Conservation (phyloP, 352 stramenopile species). For the Phytopythium litorale region DNA sequence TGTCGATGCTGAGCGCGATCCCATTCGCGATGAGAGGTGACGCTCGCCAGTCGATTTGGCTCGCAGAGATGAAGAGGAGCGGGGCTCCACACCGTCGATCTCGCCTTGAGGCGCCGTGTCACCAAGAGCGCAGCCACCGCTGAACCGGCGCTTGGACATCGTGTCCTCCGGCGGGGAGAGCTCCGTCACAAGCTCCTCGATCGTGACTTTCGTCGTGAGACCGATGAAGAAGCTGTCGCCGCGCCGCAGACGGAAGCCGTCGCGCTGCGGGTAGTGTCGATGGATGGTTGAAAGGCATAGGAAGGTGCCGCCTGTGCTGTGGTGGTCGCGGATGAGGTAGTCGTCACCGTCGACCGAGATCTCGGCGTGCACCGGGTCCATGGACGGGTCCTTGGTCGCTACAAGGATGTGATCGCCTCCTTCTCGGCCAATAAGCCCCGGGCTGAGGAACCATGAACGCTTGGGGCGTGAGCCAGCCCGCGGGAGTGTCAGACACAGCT, state of each 20-base stretch:
- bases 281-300: slow-evolving; percentile 69
- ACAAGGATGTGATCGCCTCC: slow-evolving; percentile 39
- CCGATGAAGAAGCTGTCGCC: slow-evolving; percentile 54
- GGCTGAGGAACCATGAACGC: slow-evolving; percentile 61
- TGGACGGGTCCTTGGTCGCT: slow-evolving; percentile 49
- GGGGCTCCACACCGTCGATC: background rate
- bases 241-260: slow-evolving; percentile 53
- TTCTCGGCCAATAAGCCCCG: slow-evolving; percentile 60
- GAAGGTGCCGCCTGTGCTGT: slow-evolving; percentile 48
- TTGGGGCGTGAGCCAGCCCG: slow-evolving; percentile 28
- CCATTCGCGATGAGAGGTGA: background rate
- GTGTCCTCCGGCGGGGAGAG: background rate
- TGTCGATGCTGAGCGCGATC: background rate
- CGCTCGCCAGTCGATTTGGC: background rate
- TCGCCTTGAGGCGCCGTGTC: background rate
- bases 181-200: slow-evolving; percentile 24
- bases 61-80: background rate
- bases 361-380: slow-evolving; percentile 67
- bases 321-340: slow-evolving; percentile 52
- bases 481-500: slow-evolving; percentile 48
- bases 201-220: slow-evolving; percentile 17
- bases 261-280: slow-evolving; percentile 63
- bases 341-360: slow-evolving; percentile 55
- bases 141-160: background rate
- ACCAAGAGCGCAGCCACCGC: background rate